Conservation (phyloP, 164 flowering plant genomes). For the Chloranthus sessilifolius region DNA sequence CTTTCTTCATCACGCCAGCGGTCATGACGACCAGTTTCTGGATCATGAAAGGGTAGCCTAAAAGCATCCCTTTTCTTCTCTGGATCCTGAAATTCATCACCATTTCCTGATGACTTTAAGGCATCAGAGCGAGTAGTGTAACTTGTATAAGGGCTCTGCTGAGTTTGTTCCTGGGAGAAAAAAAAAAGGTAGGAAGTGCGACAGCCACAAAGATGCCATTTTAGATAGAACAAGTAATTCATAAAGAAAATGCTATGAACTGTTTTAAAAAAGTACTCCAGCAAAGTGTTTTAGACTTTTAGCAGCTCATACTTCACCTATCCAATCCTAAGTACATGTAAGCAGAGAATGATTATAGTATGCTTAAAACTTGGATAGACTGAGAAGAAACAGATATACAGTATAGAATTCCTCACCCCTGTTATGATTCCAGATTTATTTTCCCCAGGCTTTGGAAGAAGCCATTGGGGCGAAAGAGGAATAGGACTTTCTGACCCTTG, state of each 20-base stretch:
- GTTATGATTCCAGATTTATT: constrained; percentile 53
- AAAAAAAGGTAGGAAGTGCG: neutral
- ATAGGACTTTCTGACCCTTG: constrained; percentile 61
- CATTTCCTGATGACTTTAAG: constrained; percentile 37
- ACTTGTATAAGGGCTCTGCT: constrained; percentile 28
- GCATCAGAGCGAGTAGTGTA: constrained; percentile 31
- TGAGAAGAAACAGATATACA: no score
- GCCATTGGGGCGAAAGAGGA: constrained; percentile 98
- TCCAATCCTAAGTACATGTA: no score
- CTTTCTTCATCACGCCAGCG: constrained; percentile 98
- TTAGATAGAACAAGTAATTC: no score
- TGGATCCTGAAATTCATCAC: constrained; percentile 41
- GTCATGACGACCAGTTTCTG: constrained; percentile 63
- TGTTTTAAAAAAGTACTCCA: no score
- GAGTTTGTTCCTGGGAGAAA: constrained; percentile 52
- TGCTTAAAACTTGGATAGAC: neutral
- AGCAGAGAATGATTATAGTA: no score
- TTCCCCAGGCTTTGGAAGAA: constrained; percentile 76
- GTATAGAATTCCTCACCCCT: constrained; percentile 50
- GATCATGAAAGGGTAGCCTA: constrained; percentile 58
- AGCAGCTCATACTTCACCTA: no score
- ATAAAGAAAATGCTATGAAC: no score
- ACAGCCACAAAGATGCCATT: no score
- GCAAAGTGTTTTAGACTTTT: no score
- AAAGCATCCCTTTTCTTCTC: constrained; percentile 73